Conservation (phyloP, 129 eudicot species). For the Escallonia rubra region DNA sequence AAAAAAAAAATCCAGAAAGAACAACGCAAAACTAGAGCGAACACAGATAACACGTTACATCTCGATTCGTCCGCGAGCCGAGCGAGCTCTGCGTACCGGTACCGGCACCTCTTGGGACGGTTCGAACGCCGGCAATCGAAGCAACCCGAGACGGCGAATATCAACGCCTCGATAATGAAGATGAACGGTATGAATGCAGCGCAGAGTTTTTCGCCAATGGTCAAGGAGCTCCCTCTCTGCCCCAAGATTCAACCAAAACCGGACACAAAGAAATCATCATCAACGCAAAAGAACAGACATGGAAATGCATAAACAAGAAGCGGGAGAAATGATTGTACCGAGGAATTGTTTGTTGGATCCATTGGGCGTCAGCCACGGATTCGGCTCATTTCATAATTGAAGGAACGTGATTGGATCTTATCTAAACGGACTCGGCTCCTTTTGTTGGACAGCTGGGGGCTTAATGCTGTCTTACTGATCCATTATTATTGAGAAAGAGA, state of each 20-base stretch:
- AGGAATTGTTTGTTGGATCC: no score
- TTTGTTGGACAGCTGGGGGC: no score
- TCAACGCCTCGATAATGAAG: conserved; percentile 40
- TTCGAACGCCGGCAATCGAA: conserved; percentile 14
- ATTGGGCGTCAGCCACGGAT: no score
- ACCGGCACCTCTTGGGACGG: conserved; percentile 21
- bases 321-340: no score
- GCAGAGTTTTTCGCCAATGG: conserved; percentile 44
- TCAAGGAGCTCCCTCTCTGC: conserved; percentile 49
- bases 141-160: conserved; percentile 45
- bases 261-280: no score
- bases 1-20: background rate
- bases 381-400: no score
- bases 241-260: background rate
- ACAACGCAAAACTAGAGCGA: background rate
- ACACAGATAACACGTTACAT: conserved; percentile 29
- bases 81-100: conserved; percentile 30
- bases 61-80: conserved; percentile 52
- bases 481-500: no score
- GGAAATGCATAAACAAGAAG: no score
- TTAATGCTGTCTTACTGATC: no score
- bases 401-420: no score
- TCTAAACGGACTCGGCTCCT: no score
- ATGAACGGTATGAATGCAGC: conserved; percentile 54
- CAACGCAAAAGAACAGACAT: no score